Evolutionary conservation across 2,329 filamentous ascomycete species (phyloP), one percentile per base, ranked within the genome.

Genomic region (Talaromyces sp.): DNA sequence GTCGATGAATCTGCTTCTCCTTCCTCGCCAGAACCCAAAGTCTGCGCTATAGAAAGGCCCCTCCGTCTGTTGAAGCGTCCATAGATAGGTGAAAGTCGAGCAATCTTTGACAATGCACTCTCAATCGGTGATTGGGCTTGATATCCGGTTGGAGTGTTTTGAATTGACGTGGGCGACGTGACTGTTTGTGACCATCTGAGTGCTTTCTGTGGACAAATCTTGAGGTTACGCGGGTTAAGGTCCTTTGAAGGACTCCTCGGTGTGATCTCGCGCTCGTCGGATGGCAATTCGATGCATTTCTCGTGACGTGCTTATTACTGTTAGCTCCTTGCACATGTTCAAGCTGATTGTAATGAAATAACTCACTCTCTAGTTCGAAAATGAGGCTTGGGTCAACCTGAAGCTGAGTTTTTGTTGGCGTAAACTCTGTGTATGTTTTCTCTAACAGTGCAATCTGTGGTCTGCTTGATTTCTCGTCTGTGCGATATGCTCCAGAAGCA

Each of bases 341-440:
- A 52, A 11, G 27, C 1, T n/a, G 27, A 16, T 6, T 8, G 8
- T n/a, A 11, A 33, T 1, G 9, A n/a, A 0, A 11, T 27, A 11
- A 56, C 63, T 62, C 47, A 65, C 63, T 31, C 31, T 65, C 63
- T n/a, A 65, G 31, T 62, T 65, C 63, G 39, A 62, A 65, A 41
- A 65, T 49, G 14, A 60, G 59, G 31, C 16, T 43, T 31, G 41
- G 52, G 16, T 65, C 49, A 47, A 43, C 33, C 3, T 62, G 59
- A 37, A 27, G 39, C 50, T 62, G 19, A 0, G 16, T 10, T 4
- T 31, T 49, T n/a, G 9, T 43, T 22, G n/a, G 37, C 3, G 8
- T 56, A 39, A 24, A 52, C 8, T 39, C 14, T n/a, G 49, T 58
- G 16, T 24, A 43, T 39, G 13, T 22, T 3, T 50, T 24, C 43